Evolutionary conservation across 306 rosid genomes (phyloP).

Genomic region (Dryas octopetala): DNA sequence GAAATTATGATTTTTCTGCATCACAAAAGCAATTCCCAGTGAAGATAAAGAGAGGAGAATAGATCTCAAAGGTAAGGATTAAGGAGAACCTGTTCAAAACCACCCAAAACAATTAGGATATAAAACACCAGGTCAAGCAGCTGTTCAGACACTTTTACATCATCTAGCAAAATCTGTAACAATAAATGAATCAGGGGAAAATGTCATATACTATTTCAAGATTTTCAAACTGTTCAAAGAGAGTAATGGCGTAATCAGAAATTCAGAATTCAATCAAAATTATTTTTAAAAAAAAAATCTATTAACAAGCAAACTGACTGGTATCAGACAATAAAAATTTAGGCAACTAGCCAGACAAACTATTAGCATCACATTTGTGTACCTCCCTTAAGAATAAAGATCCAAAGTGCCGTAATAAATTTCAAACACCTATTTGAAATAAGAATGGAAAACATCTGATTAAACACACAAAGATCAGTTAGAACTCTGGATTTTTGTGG

Average conservation of each 20-base stretch:
- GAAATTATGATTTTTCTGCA: conserved; percentile 63
- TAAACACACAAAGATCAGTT: background rate
- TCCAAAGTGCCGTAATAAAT: background rate
- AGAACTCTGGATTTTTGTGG: background rate
- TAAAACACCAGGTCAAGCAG: conserved; percentile 82
- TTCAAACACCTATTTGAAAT: background rate
- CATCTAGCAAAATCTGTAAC: conserved; percentile 79
- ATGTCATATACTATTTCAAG: conserved; percentile 12
- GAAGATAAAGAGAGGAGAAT: conserved; percentile 25
- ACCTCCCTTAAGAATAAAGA: background rate
- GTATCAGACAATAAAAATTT: background rate
- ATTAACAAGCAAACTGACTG: background rate
- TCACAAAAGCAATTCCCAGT: conserved; percentile 36
- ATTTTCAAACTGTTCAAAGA: conserved; percentile 6
- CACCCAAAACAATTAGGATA: conserved; percentile 62
- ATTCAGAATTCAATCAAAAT: background rate
- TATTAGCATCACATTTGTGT: background rate
- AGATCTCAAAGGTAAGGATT: conserved; percentile 29
- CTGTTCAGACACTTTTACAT: conserved; percentile 74
- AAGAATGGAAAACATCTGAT: background rate
- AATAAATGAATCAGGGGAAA: conserved; percentile 22
- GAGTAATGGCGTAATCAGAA: background rate
- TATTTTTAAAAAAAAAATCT: background rate
- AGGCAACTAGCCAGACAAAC: conserved; percentile 14
- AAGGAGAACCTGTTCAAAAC: conserved; percentile 67